Evolutionary conservation across 1,284 basidiomycete species (phyloP).

Genomic region (Boletellus deceptivus): DNA sequence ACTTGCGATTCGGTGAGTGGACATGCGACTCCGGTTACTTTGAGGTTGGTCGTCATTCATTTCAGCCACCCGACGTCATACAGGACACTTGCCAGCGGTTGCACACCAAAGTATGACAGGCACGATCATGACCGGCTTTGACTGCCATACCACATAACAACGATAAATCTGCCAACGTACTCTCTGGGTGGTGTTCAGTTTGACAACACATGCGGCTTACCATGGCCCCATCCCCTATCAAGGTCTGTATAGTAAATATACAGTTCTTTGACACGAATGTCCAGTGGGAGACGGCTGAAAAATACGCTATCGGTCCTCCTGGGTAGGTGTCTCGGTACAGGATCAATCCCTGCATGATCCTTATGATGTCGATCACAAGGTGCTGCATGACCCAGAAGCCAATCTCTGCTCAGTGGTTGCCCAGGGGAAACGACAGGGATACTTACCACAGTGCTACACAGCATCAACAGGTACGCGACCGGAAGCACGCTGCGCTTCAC

Average conservation of each 20-base stretch:
- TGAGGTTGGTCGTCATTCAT: background rate
- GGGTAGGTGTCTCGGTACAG: background rate
- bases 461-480: conserved; percentile 2
- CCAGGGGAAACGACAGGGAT: background rate
- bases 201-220: background rate
- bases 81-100: background rate
- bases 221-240: conserved; percentile 1
- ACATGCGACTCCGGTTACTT: conserved; percentile 1
- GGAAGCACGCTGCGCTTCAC: conserved; percentile 1
- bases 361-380: conserved; percentile 2
- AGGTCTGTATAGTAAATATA: background rate
- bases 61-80: background rate
- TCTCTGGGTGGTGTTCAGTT: background rate
- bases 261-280: conserved; percentile 5
- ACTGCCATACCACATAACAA: conserved; percentile 3
- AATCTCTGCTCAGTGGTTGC: background rate
- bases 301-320: background rate
- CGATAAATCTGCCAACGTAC: conserved; percentile 2
- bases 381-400: background rate
- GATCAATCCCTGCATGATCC: conserved; percentile 1
- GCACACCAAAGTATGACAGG: conserved; percentile 2
- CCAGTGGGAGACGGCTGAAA: conserved; percentile 1
- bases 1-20: background rate
- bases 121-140: conserved; percentile 1
- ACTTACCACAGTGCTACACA: conserved; percentile 6